These are phyloP conservation scores for Leptographium wingfieldii DNA, from an alignment of 2,329 filamentous ascomycete genomes.

Conservation along the genomic window DNA sequence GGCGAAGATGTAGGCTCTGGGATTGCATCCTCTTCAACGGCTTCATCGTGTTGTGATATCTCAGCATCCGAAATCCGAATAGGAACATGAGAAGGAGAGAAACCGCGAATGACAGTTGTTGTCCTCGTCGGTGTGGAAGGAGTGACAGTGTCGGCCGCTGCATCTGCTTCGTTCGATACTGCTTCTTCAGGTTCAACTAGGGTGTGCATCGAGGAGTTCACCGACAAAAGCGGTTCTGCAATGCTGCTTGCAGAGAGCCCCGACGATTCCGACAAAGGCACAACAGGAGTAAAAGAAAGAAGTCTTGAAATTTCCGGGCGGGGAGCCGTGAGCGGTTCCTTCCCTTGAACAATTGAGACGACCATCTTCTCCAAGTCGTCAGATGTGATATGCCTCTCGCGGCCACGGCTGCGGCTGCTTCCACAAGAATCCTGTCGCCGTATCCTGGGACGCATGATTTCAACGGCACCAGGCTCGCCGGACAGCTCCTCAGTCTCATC, in stretches of 20 bases:
- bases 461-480: constrained; percentile 39
- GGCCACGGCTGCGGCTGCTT: constrained; percentile 57
- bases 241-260: too few relatives aligned
- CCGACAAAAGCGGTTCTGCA: neutral
- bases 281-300: neutral
- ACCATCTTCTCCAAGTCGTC: constrained; percentile 91
- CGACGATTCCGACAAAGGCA: neutral
- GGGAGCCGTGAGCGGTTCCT: constrained; percentile 49
- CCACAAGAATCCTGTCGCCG: constrained; percentile 59
- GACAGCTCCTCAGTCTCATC: constrained; percentile 52
- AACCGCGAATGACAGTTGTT: constrained; percentile 68
- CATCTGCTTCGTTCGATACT: neutral
- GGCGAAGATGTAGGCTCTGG: constrained; percentile 47
- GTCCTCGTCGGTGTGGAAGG: neutral
- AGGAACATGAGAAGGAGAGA: constrained; percentile 59
- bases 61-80: constrained; percentile 29
- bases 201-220: neutral
- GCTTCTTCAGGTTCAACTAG: neutral
- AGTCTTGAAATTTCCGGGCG: constrained; percentile 30
- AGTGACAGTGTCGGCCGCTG: neutral
- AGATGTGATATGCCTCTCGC: constrained; percentile 83
- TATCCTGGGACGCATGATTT: constrained; percentile 54
- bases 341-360: constrained; percentile 81
- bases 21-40: constrained; percentile 25
- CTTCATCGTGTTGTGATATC: neutral